Evolutionary conservation across 1,284 basidiomycete genomes (phyloP), one percentile per base, ranked within the genome.

Genomic region (Irpex sp.): DNA sequence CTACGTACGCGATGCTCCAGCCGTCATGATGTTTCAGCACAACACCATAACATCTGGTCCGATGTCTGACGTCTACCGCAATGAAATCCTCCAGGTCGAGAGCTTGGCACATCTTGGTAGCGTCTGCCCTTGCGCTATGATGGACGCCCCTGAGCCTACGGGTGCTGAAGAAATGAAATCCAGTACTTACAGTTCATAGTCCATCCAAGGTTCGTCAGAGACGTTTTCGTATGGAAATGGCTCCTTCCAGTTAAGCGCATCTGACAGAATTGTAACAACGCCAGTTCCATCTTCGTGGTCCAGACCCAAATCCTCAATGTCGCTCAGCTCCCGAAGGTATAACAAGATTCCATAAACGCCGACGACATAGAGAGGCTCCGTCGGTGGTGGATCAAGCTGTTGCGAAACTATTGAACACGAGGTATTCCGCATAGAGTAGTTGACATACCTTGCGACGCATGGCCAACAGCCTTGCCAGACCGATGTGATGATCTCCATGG

Each of bases 401-500:
- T 39, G 15, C 51, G 51, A 17, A 50, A 46, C 36, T 57, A 33
- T 43, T 67, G 61, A 60, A 47, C 57, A 57, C 5, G 11, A 8
- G 19, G 17, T 7, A 50, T 8, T 17, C 19, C 21, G 26, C 13
- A 39, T 36, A 4, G 36, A 33, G n/a, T 8, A 60, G 43, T 15
- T 33, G 46, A 50, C 84, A 65, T 63, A 95, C 94, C 76, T 81
- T 78, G 58, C 82, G 81, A 61, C 97, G 83, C 77, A 90, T 88
- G 0, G 85, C 78, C 9, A 98, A 80, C 13, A 98, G 75, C 58
- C 88, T 84, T 0, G 87, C 81, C 33, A 97, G 74, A 1, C 97
- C 97, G 57, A 92, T 84, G 72, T 98, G 96, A 74, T 98, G 96
- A 72, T 98, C 97, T 0, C 85, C 96, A 71, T 98, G 96, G 70